Evolutionary conservation across 2,329 filamentous ascomycete genomes (phyloP).

Genomic region (Ascochyta clinopodiicola): DNA sequence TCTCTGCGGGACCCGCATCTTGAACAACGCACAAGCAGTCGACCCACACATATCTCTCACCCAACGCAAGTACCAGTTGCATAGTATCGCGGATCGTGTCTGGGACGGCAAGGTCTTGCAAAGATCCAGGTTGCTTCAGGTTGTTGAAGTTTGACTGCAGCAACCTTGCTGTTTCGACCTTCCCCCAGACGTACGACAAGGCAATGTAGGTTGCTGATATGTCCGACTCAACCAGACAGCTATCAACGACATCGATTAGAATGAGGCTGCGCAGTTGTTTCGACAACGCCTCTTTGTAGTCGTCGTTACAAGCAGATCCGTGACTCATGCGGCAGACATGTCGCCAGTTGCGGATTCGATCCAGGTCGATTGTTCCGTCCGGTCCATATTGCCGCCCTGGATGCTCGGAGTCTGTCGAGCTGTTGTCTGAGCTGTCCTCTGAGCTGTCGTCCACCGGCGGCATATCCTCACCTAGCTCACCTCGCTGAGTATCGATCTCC

Average conservation of each 20-base stretch:
- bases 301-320: neutral
- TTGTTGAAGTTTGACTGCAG: neutral
- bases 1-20: neutral
- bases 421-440: neutral
- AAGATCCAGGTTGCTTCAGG: neutral
- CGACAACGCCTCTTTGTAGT: no score
- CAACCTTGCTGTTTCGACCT: neutral
- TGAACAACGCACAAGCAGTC: conserved; percentile 2
- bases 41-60: neutral
- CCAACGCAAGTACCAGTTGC: neutral
- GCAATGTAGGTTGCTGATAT: neutral
- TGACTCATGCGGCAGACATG: neutral
- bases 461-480: neutral
- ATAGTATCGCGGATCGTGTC: neutral
- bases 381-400: neutral
- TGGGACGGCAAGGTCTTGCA: neutral
- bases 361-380: neutral
- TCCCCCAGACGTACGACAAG: conserved; percentile 3
- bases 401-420: neutral
- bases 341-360: neutral
- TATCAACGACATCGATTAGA: neutral
- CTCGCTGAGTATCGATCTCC: neutral
- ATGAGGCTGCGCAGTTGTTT: neutral
- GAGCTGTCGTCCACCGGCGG: neutral
- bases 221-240: neutral